Conservation (phyloP, 768 basidiomycete genomes). For the Auricularia sp. region DNA sequence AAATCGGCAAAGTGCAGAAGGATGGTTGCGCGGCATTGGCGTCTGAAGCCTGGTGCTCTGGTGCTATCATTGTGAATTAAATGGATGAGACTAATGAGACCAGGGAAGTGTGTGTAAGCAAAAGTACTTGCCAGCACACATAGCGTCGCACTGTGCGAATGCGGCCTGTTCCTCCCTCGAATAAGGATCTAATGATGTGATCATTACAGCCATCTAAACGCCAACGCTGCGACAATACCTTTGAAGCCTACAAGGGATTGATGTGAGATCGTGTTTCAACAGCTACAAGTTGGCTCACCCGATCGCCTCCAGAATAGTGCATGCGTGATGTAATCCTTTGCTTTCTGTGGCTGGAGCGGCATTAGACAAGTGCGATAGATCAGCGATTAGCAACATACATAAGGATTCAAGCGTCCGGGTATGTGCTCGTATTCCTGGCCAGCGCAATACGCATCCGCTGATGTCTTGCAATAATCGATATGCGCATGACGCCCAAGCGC, state of each 20-base stretch:
- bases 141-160: slow-evolving; percentile 35
- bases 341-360: slow-evolving; percentile 20
- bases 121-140: background rate
- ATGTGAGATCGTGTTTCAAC: background rate
- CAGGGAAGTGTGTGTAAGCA: too few relatives aligned
- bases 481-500: slow-evolving; percentile 48
- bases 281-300: slow-evolving; percentile 26
- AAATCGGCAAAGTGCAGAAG: slow-evolving; percentile 42
- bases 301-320: slow-evolving; percentile 46
- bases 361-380: background rate
- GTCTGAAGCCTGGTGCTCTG: slow-evolving; percentile 36
- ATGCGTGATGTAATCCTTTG: slow-evolving; percentile 49
- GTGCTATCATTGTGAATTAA: slow-evolving; percentile 23
- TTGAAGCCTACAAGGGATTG: slow-evolving; percentile 35
- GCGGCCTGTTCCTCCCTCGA: slow-evolving; percentile 42
- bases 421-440: slow-evolving; percentile 40
- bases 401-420: slow-evolving; percentile 29
- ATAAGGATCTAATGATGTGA: slow-evolving; percentile 37
- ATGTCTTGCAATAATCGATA: slow-evolving; percentile 43
- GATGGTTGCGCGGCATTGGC: slow-evolving; percentile 36
- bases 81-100: background rate
- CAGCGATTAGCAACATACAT: slow-evolving; percentile 7
- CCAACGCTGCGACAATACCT: slow-evolving; percentile 19
- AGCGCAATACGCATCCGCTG: slow-evolving; percentile 26
- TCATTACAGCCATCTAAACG: background rate